Base-by-base conservation (phyloP, 495 filamentous ascomycete genomes). In the Pyrenopolyporus hunteri region DNA sequence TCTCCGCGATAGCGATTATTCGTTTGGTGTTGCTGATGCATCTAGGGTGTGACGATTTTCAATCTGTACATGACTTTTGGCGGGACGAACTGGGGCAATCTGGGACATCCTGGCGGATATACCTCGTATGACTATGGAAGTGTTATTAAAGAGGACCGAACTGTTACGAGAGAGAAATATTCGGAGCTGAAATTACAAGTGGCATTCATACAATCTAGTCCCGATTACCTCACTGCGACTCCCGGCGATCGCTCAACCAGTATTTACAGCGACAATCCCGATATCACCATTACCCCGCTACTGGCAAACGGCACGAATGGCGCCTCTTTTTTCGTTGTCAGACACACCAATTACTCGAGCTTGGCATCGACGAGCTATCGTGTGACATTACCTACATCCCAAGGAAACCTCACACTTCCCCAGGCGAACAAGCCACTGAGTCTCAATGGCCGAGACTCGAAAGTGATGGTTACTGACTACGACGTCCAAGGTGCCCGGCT, bases 1-100 rank as follows among this genome's bases (percentile, higher is more conserved):
- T 17, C 11, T 20, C 5, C 6, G 11, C 31, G 10, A 28, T 6
- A 17, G 13, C 10, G 10, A 0, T 26, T 14, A 45, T 52, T 1
- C 49, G 46, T 40, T 53, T 68, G 66, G 68, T 28, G 36, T 17
- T 20, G 31, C 26, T 29, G 33, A 56, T 31, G 16, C 32, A 17
- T 26, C 2, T 7, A 65, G 62, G 67, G 64, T 32, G 67, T 73
- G 6, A 70, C 52, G 20, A 72, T 77, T 39, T 69, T 70, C 28
- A 77, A 76, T 44, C 52, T 76, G 13, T 68, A 54, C 8, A 55
- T 86, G 84, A 84, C 76, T 1, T 88, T 78, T 37, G 89, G 89
- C 28, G 89, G 87, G n/a, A 90, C 89, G 1, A 94, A 93, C 70
- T 93, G 89, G 90, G 90, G 90, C 9, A 92, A 93, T 63, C 70